A percentile compares a stretch with the other conserved stretches of the same genome.
Conservation (phyloP, 192 early-diverging fungal species). For the Glomus cerebriforme region DNA sequence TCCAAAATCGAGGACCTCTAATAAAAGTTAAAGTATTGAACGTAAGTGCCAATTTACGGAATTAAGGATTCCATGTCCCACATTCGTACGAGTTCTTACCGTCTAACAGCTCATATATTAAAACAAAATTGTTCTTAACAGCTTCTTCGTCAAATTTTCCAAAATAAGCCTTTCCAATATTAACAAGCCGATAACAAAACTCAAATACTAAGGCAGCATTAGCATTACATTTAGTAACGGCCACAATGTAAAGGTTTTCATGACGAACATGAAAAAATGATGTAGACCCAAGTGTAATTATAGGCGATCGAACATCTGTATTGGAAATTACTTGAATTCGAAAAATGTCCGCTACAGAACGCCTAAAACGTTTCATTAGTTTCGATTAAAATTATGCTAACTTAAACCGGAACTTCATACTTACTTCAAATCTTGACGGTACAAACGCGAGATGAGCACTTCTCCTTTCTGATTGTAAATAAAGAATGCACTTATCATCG, state of each 20-base stretch:
- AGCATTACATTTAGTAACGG: slow-evolving; percentile 74
- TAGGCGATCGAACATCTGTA: slow-evolving; percentile 83
- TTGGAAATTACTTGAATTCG: slow-evolving; percentile 95
- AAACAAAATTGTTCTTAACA: slow-evolving; percentile 85
- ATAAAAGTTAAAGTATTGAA: not conserved
- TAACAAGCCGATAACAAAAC: slow-evolving; percentile 72
- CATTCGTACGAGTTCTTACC: slow-evolving; percentile 37
- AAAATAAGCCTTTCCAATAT: slow-evolving; percentile 78
- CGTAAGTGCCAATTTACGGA: not conserved
- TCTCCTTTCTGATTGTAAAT: slow-evolving; percentile 99
- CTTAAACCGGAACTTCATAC: not conserved
- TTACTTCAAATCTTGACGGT: slow-evolving; percentile 94
- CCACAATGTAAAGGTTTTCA: slow-evolving; percentile 94
- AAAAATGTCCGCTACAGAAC: slow-evolving; percentile 94
- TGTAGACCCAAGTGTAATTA: slow-evolving; percentile 85
- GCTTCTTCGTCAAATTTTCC: slow-evolving; percentile 81
- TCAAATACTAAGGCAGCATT: slow-evolving; percentile 84
- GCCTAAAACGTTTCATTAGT: slow-evolving; percentile 50
- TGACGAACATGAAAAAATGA: slow-evolving; percentile 96
- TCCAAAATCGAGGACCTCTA: slow-evolving; percentile 85
- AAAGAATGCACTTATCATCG: slow-evolving; percentile 93
- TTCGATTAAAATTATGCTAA: not conserved
- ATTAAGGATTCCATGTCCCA: not conserved
- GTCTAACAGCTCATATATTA: slow-evolving; percentile 85
- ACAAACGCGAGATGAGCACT: slow-evolving; percentile 93